A percentile compares a stretch with the other conserved stretches of the same genome.
Evolutionary conservation across 2,329 filamentous ascomycete genomes (phyloP).

Genomic region (Verticillium longisporum): DNA sequence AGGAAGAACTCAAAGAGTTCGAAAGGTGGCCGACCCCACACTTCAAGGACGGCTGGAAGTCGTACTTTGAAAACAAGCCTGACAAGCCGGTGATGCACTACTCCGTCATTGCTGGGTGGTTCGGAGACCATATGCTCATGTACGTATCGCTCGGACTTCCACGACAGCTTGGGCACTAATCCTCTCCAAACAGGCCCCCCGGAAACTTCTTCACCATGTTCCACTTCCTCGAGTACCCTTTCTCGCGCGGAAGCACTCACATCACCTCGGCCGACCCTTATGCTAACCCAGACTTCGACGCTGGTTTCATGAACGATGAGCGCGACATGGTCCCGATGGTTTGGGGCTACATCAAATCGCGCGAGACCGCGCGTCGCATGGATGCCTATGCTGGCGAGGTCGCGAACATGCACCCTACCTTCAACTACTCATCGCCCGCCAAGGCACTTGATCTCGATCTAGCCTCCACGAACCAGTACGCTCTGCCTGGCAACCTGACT

Average conservation of each 20-base stretch:
- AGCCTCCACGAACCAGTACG: conserved; percentile 67
- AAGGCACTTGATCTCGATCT: conserved; percentile 68
- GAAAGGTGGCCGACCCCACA: conserved; percentile 68
- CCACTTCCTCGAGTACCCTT: conserved; percentile 73
- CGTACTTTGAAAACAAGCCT: conserved; percentile 77
- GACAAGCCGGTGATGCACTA: conserved; percentile 88
- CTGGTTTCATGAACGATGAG: conserved; percentile 81
- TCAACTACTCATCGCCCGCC: conserved; percentile 62
- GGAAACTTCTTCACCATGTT: conserved; percentile 83
- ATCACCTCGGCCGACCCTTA: conserved; percentile 68
- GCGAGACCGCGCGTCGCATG: conserved; percentile 74
- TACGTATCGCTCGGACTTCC: conserved; percentile 16
- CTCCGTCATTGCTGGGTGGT: conserved; percentile 64
- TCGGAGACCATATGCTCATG: conserved; percentile 55
- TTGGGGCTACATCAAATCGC: conserved; percentile 77
- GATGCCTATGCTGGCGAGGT: conserved; percentile 72
- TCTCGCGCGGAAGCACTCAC: conserved; percentile 65
- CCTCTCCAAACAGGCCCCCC: conserved; percentile 52
- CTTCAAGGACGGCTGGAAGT: conserved; percentile 70
- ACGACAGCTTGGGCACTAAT: conserved; percentile 18
- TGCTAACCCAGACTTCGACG: conserved; percentile 69
- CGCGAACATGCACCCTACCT: conserved; percentile 62
- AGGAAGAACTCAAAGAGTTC: conserved; percentile 61
- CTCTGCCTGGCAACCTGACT: conserved; percentile 63
- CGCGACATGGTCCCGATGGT: conserved; percentile 81